phyloP scores from a whole-genome alignment of 2,329 filamentous ascomycete genomes.

The Hypoxylon sp. region DNA sequence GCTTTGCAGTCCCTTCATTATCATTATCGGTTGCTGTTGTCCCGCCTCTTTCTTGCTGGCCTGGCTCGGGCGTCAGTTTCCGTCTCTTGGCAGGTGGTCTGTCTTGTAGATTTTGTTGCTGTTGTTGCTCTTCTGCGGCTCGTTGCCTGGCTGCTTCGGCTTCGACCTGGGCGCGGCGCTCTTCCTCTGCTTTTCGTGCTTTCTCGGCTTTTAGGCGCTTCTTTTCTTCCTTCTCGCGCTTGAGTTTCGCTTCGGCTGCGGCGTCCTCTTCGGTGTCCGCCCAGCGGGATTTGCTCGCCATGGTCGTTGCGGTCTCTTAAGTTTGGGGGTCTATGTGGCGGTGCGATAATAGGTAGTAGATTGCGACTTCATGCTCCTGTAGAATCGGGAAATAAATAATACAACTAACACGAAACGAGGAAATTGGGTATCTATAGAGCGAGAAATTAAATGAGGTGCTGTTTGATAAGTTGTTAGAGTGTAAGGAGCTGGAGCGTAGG shows the following conservation, averaged over 20 bases:
- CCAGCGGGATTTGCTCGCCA: slow-evolving; percentile 86
- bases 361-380: slow-evolving; percentile 11
- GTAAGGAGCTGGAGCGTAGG: too few species aligned
- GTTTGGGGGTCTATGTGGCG: slow-evolving; percentile 17
- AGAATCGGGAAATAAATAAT: background rate
- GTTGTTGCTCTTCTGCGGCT: slow-evolving; percentile 47
- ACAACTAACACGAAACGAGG: background rate
- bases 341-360: slow-evolving; percentile 11
- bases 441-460: background rate
- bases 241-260: slow-evolving; percentile 78
- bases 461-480: slow-evolving; percentile 8
- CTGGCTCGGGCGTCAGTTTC: slow-evolving; percentile 66
- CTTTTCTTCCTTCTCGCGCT: slow-evolving; percentile 90
- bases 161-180: slow-evolving; percentile 56
- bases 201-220: slow-evolving; percentile 87
- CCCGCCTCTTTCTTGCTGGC: slow-evolving; percentile 42
- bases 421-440: background rate
- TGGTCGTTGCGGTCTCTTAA: slow-evolving; percentile 52
- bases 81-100: slow-evolving; percentile 73
- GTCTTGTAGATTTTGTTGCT: slow-evolving; percentile 50
- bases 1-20: slow-evolving; percentile 60
- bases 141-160: slow-evolving; percentile 53
- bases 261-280: slow-evolving; percentile 86
- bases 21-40: slow-evolving; percentile 34
- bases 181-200: slow-evolving; percentile 75